These are phyloP conservation scores for Karstenula rhodostoma DNA, from an alignment of 2,329 filamentous ascomycete genomes.

Conservation along the genomic window DNA sequence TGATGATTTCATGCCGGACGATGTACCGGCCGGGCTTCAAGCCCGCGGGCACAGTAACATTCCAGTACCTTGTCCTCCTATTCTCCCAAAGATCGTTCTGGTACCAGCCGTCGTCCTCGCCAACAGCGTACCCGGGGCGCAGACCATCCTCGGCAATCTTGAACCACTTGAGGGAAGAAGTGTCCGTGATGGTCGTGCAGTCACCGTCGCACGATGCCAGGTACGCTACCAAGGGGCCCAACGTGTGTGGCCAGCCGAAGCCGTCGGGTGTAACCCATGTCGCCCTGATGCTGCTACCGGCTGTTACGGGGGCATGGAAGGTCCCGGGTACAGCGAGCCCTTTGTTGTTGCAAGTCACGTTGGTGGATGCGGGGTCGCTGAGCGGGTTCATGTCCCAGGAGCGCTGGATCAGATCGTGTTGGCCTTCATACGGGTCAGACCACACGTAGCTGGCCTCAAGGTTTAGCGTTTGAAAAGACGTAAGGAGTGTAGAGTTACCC, in stretches of 20 bases:
- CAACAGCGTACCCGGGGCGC: constrained; percentile 9
- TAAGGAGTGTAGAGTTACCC: background rate
- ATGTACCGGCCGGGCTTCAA: constrained; percentile 21
- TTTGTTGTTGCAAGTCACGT: constrained; percentile 19
- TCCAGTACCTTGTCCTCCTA: constrained; percentile 13
- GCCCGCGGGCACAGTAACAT: constrained; percentile 11
- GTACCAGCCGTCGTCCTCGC: constrained; percentile 16
- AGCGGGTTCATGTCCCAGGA: constrained; percentile 13
- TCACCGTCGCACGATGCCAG: constrained; percentile 16
- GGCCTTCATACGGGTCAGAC: constrained; percentile 6
- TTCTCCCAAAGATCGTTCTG: constrained; percentile 19
- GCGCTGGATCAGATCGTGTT: constrained; percentile 19
- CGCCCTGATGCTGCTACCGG: constrained; percentile 13
- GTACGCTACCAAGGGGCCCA: constrained; percentile 13
- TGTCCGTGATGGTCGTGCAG: constrained; percentile 13
- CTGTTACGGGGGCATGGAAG: constrained; percentile 15
- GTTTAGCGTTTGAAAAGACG: background rate
- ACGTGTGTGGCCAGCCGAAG: constrained; percentile 13
- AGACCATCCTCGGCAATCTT: constrained; percentile 22
- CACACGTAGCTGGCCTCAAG: constrained; percentile 12
- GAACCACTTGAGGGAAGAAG: constrained; percentile 18
- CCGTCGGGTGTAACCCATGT: constrained; percentile 11
- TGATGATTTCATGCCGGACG: constrained; percentile 23
- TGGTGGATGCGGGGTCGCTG: constrained; percentile 9
- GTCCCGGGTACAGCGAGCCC: constrained; percentile 11